A percentile compares a stretch with the other conserved stretches of the same genome.
These are phyloP conservation scores for Hevea brasiliensis DNA, from an alignment of 345 rosid species.

Conservation along the genomic window DNA sequence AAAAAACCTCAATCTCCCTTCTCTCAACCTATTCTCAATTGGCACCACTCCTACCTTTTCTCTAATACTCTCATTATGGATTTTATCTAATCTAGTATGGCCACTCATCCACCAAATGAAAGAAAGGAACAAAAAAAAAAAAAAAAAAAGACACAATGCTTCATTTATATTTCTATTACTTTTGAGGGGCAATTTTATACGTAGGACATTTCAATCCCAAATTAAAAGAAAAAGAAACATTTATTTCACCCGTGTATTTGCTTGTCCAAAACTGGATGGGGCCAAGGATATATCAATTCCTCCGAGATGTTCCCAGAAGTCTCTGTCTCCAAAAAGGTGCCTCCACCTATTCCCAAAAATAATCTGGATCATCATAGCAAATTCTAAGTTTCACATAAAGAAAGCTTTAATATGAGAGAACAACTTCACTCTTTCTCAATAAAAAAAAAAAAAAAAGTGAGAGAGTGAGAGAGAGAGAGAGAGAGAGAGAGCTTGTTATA, in stretches of 20 bases:
- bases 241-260: conserved; percentile 69
- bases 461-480: too few relatives aligned
- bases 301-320: conserved; percentile 94
- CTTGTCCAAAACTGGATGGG: conserved; percentile 96
- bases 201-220: conserved; percentile 1
- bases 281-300: conserved; percentile 88
- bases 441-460: too few relatives aligned
- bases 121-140: neutral
- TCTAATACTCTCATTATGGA: too few relatives aligned
- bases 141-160: neutral
- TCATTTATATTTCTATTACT: neutral
- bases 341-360: conserved; percentile 96
- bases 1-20: too few relatives aligned
- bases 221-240: neutral
- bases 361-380: conserved; percentile 50
- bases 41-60: too few relatives aligned
- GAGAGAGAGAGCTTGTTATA: too few relatives aligned
- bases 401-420: neutral
- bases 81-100: too few relatives aligned
- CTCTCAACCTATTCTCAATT: too few relatives aligned
- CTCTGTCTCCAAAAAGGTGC: conserved; percentile 86
- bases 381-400: conserved; percentile 9
- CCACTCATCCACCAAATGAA: too few relatives aligned
- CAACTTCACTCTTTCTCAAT: neutral
- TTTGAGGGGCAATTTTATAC: neutral